phyloP scores from a whole-genome alignment of 768 basidiomycete genomes.

The Pholiota conissans region DNA sequence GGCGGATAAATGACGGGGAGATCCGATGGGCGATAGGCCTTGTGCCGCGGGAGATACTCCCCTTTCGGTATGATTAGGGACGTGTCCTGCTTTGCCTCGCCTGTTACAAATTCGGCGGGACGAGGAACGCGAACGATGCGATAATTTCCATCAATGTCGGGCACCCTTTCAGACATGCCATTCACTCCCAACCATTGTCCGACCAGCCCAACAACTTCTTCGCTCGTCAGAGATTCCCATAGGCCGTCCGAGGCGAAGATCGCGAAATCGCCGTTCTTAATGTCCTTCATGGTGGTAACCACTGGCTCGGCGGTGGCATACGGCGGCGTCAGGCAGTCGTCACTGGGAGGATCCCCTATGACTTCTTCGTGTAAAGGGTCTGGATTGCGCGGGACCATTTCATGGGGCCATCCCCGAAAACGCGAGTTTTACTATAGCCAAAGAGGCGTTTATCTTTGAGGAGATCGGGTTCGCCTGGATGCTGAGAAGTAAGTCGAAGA shows the following conservation, averaged over 20 bases:
- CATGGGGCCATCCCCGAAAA: conserved; percentile 45
- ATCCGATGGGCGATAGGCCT: conserved; percentile 16
- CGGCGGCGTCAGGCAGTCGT: conserved; percentile 45
- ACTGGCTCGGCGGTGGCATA: conserved; percentile 59
- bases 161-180: conserved; percentile 6
- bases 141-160: neutral
- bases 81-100: no score
- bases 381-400: conserved; percentile 45
- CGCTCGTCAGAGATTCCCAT: no score
- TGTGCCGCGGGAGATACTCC: neutral
- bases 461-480: conserved; percentile 36
- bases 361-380: conserved; percentile 29
- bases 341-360: conserved; percentile 31
- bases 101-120: neutral
- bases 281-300: neutral
- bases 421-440: conserved; percentile 40
- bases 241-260: no score
- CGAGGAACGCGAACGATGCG: neutral
- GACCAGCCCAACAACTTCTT: no score
- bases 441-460: conserved; percentile 37
- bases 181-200: conserved; percentile 15
- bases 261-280: no score
- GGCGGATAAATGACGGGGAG: conserved; percentile 32
- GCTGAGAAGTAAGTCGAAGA: conserved; percentile 33
- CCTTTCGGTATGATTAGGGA: neutral